Conservation (phyloP, 331 rosid genomes). For the Quercus tomentella region DNA sequence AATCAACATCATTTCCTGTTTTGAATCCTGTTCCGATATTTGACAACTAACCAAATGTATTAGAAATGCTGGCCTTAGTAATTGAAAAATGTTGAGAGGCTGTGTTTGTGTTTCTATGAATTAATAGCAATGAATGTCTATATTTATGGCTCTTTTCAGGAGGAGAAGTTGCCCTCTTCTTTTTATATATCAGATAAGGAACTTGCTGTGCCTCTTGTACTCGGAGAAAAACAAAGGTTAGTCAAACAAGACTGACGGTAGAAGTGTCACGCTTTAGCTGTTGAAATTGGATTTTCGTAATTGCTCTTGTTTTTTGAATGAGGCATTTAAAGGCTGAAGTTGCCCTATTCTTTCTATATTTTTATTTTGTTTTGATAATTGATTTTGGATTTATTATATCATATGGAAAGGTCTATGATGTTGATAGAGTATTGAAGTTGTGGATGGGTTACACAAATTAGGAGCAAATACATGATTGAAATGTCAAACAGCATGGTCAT, state of each 20-base stretch:
- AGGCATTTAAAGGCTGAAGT: neutral
- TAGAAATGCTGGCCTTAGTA: neutral
- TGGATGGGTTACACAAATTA: conserved; percentile 73
- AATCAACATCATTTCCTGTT: too few relatives aligned
- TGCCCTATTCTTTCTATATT: too few relatives aligned
- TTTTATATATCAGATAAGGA: conserved; percentile 84
- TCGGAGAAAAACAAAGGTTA: conserved; percentile 74
- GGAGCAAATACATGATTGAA: neutral
- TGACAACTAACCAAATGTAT: too few relatives aligned
- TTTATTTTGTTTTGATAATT: too few relatives aligned
- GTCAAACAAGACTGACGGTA: conserved; percentile 2
- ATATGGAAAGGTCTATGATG: conserved; percentile 64
- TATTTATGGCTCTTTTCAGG: conserved; percentile 36
- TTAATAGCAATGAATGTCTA: neutral
- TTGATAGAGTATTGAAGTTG: conserved; percentile 84
- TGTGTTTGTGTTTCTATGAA: neutral
- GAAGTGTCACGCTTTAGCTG: neutral
- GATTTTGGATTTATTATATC: neutral
- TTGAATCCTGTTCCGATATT: too few relatives aligned
- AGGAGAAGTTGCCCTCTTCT: conserved; percentile 82
- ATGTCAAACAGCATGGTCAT: neutral
- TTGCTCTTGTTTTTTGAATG: neutral
- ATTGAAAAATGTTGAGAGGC: neutral
- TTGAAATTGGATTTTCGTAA: neutral
- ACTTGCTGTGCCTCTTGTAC: conserved; percentile 73